phyloP scores from a whole-genome alignment of 1,139 yeast species.

The Kurtzmaniella natalensis region DNA sequence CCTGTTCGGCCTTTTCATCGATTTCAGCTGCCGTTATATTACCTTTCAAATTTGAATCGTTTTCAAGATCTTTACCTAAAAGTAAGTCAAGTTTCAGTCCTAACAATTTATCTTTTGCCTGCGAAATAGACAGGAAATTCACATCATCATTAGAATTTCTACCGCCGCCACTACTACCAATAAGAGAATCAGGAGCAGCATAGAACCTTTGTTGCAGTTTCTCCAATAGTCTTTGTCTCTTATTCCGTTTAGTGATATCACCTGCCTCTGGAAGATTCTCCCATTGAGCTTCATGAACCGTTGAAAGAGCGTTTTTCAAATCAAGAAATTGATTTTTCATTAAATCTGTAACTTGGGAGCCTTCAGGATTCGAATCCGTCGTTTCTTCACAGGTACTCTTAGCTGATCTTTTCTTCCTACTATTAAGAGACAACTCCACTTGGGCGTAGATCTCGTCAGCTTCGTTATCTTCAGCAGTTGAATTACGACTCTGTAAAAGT shows the following conservation, averaged over 20 bases:
- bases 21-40: slow-evolving; percentile 9
- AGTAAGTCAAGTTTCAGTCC: slow-evolving; percentile 41
- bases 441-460: slow-evolving; percentile 69
- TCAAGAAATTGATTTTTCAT: slow-evolving; percentile 35
- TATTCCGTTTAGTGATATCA: slow-evolving; percentile 78
- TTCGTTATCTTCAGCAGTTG: slow-evolving; percentile 51
- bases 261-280: slow-evolving; percentile 79
- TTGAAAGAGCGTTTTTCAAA: slow-evolving; percentile 57
- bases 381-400: slow-evolving; percentile 16
- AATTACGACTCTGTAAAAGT: slow-evolving; percentile 21
- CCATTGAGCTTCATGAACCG: slow-evolving; percentile 74
- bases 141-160: slow-evolving; percentile 24
- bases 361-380: slow-evolving; percentile 14
- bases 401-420: slow-evolving; percentile 26
- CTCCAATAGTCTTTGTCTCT: slow-evolving; percentile 60
- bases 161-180: slow-evolving; percentile 13
- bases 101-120: slow-evolving; percentile 50
- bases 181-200: slow-evolving; percentile 76
- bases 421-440: slow-evolving; percentile 55
- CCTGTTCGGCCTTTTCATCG: slow-evolving; percentile 19
- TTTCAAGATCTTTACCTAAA: slow-evolving; percentile 9
- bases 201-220: slow-evolving; percentile 67
- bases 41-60: neutral
- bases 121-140: slow-evolving; percentile 46
- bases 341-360: too few relatives aligned